phyloP scores from a whole-genome alignment of 2,329 filamentous ascomycete genomes.

The Achaetomium macrosporum region DNA sequence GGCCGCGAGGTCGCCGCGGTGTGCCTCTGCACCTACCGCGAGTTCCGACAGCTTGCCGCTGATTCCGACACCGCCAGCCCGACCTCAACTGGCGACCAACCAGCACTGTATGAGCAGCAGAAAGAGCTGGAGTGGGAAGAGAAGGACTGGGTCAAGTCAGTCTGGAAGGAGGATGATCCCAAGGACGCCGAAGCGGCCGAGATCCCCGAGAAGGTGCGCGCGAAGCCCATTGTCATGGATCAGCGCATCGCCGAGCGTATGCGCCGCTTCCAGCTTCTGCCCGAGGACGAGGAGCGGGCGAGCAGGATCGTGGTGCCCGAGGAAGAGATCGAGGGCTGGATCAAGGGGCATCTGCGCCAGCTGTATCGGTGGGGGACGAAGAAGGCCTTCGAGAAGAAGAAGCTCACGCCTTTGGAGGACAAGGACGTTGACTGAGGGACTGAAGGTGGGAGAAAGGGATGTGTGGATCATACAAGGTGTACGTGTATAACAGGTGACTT shows the following conservation, averaged over 20 bases:
- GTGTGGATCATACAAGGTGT: not conserved
- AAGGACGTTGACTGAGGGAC: slow-evolving; percentile 18
- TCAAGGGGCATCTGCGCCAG: slow-evolving; percentile 53
- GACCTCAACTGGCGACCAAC: slow-evolving; percentile 24
- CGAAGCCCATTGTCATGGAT: slow-evolving; percentile 69
- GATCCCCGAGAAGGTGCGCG: slow-evolving; percentile 65
- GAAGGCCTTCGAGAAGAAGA: slow-evolving; percentile 37
- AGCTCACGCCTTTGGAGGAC: slow-evolving; percentile 28
- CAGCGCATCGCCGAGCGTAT: slow-evolving; percentile 70
- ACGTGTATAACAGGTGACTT: slow-evolving; percentile 7
- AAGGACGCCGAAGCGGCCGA: slow-evolving; percentile 28
- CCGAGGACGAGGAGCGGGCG: slow-evolving; percentile 65
- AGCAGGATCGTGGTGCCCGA: slow-evolving; percentile 56
- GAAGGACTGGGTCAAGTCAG: slow-evolving; percentile 35
- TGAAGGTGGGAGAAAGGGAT: not conserved
- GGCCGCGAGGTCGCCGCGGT: slow-evolving; percentile 82
- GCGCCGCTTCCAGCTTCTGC: slow-evolving; percentile 66
- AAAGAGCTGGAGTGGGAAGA: slow-evolving; percentile 48
- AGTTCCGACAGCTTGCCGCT: slow-evolving; percentile 40
- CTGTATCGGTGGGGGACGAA: slow-evolving; percentile 46
- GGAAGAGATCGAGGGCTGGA: slow-evolving; percentile 65
- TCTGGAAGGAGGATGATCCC: slow-evolving; percentile 39
- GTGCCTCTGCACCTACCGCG: slow-evolving; percentile 59
- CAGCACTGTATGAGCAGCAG: slow-evolving; percentile 52
- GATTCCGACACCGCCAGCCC: slow-evolving; percentile 26